Evolutionary conservation across 1,284 basidiomycete species (phyloP).

Genomic region (Tilletia setariae): DNA sequence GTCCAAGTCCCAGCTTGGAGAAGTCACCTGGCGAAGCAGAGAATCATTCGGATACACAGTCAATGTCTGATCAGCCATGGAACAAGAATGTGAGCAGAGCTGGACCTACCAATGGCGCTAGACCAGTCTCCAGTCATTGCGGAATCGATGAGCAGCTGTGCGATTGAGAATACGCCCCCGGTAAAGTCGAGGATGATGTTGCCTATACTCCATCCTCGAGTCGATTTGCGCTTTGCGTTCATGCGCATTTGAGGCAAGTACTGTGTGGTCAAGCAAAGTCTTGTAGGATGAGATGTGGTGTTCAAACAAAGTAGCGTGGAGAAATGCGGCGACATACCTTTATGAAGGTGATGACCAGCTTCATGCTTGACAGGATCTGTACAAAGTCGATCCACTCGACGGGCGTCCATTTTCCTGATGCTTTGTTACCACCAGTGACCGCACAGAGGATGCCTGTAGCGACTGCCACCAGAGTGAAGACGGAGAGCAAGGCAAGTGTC

Average conservation of each 20-base stretch:
- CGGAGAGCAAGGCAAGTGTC: constrained; percentile 18
- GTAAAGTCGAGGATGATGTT: constrained; percentile 25
- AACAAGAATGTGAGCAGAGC: too few relatives aligned
- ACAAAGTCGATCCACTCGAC: constrained; percentile 32
- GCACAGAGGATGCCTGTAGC: constrained; percentile 19
- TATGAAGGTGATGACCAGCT: constrained; percentile 53
- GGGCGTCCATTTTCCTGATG: background rate
- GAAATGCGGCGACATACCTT: constrained; percentile 32
- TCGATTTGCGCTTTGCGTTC: constrained; percentile 52
- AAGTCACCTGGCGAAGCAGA: constrained; percentile 25
- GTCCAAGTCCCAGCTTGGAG: constrained; percentile 39
- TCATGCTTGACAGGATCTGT: constrained; percentile 49
- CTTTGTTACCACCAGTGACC: background rate
- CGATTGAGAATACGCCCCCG: constrained; percentile 19
- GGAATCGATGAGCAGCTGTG: constrained; percentile 12
- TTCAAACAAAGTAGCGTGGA: background rate
- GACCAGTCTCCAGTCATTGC: constrained; percentile 16
- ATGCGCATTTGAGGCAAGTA: constrained; percentile 44
- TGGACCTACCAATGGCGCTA: constrained; percentile 4
- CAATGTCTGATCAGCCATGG: background rate
- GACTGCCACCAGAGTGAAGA: constrained; percentile 7
- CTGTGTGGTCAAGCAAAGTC: background rate
- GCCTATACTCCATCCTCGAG: constrained; percentile 55
- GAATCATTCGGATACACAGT: too few relatives aligned
- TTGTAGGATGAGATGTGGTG: background rate